Conservation (phyloP, 2,329 filamentous ascomycete genomes). For the Pseudofabraea citricarpa region DNA sequence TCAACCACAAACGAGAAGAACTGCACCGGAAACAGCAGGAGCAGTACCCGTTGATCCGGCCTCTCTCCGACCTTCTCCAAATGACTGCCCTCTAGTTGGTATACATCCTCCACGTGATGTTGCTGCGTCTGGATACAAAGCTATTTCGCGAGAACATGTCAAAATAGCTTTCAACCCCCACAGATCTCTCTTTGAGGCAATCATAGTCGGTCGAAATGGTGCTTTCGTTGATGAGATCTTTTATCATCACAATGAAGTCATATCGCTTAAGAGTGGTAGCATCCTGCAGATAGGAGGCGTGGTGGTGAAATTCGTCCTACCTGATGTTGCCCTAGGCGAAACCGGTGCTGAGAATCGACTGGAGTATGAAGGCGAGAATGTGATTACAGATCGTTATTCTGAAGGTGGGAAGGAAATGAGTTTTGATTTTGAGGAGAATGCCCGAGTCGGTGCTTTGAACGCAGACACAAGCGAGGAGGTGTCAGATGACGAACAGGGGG, state of each 20-base stretch:
- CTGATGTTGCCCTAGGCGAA: conserved; percentile 52
- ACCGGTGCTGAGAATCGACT: conserved; percentile 51
- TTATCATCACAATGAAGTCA: conserved; percentile 45
- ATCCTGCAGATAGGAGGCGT: conserved; percentile 70
- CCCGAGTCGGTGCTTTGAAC: conserved; percentile 45
- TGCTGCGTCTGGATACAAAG: conserved; percentile 60
- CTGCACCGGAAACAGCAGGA: conserved; percentile 55
- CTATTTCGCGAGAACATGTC: conserved; percentile 69
- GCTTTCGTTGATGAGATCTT: conserved; percentile 62
- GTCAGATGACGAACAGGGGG: conserved; percentile 20
- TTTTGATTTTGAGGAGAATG: conserved; percentile 64
- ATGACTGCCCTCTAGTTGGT: conserved; percentile 60
- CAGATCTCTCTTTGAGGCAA: conserved; percentile 59
- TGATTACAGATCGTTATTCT: conserved; percentile 43
- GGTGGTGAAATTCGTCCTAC: conserved; percentile 63
- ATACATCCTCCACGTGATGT: conserved; percentile 66
- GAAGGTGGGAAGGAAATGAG: conserved; percentile 66
- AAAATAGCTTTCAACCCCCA: conserved; percentile 66
- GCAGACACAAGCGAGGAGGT: conserved; percentile 12
- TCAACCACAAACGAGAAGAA: conserved; percentile 34
- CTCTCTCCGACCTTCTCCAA: conserved; percentile 54
- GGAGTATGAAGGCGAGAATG: conserved; percentile 43
- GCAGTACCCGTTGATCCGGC: conserved; percentile 55
- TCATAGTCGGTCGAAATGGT: conserved; percentile 55
- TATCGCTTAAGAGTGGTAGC: conserved; percentile 58